A percentile compares a stretch with the other conserved stretches of the same genome.
Conservation (phyloP, 2,329 filamentous ascomycete genomes). For the Pseudogymnoascus pannorum region DNA sequence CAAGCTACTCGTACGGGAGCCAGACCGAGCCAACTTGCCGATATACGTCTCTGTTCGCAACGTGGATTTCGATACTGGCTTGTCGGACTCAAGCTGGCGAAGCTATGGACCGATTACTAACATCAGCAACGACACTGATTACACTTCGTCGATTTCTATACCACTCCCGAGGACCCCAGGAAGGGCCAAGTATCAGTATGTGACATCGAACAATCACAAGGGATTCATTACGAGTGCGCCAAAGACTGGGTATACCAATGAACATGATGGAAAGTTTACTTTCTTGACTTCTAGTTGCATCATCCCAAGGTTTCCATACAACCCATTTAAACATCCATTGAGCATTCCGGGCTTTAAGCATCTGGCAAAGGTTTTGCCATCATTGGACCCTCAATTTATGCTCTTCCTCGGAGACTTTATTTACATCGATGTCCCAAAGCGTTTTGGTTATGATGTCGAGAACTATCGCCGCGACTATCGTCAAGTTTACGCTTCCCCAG, state of each 20-base stretch:
- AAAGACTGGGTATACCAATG: conserved; percentile 53
- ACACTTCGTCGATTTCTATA: conserved; percentile 63
- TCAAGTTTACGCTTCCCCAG: conserved; percentile 90
- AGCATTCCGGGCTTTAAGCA: conserved; percentile 73
- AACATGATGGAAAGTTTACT: conserved; percentile 65
- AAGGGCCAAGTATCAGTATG: conserved; percentile 68
- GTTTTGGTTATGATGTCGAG: conserved; percentile 63
- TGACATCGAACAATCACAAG: conserved; percentile 76
- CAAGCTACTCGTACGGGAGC: conserved; percentile 77
- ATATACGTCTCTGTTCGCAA: conserved; percentile 61
- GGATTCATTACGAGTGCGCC: conserved; percentile 78
- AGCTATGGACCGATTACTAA: conserved; percentile 54
- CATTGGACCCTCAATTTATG: conserved; percentile 69
- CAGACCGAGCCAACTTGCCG: conserved; percentile 66
- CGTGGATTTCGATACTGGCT: conserved; percentile 43
- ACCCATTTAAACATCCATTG: conserved; percentile 72
- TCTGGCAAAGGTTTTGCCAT: conserved; percentile 64
- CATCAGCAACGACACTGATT: conserved; percentile 74
- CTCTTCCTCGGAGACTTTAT: conserved; percentile 84
- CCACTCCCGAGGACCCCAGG: conserved; percentile 58
- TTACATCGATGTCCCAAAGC: conserved; percentile 79
- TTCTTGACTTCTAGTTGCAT: conserved; percentile 93
- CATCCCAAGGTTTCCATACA: conserved; percentile 85
- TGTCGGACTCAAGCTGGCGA: conserved; percentile 58
- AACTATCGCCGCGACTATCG: conserved; percentile 89